Evolutionary conservation across 768 basidiomycete genomes (phyloP).

Genomic region (Tubosaeta sp.): DNA sequence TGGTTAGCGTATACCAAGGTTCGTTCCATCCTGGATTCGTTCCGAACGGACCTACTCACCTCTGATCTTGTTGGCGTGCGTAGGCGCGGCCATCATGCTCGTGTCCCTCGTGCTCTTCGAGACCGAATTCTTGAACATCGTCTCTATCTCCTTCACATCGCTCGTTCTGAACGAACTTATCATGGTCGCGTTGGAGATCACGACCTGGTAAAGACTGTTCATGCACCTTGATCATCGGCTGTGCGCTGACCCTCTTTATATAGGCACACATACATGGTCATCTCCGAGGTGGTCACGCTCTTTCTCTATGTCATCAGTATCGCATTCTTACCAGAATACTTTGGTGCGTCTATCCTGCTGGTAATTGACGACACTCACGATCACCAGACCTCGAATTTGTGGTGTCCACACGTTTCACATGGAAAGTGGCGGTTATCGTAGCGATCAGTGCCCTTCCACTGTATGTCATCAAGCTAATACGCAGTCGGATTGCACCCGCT

Average conservation of each 20-base stretch:
- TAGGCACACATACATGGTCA: slow-evolving; percentile 94
- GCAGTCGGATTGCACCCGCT: slow-evolving; percentile 84
- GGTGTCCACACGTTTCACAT: slow-evolving; percentile 78
- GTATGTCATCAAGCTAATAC: slow-evolving; percentile 85
- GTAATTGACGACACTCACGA: neutral
- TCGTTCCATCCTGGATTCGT: slow-evolving; percentile 1
- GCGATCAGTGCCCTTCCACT: slow-evolving; percentile 90
- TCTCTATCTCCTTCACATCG: slow-evolving; percentile 96
- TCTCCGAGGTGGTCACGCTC: slow-evolving; percentile 86
- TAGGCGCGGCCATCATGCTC: slow-evolving; percentile 98
- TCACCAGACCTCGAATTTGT: slow-evolving; percentile 85
- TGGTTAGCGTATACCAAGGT: slow-evolving; percentile 99
- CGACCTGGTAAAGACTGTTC: slow-evolving; percentile 68
- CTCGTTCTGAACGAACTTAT: slow-evolving; percentile 95
- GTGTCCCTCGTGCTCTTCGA: slow-evolving; percentile 95
- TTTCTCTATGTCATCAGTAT: slow-evolving; percentile 89
- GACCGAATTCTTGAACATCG: slow-evolving; percentile 95
- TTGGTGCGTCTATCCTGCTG: slow-evolving; percentile 56
- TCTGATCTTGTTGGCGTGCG: neutral
- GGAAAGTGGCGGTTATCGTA: slow-evolving; percentile 95
- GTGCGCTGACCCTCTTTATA: too few relatives aligned
- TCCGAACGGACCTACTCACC: neutral
- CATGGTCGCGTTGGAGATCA: slow-evolving; percentile 98
- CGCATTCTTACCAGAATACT: slow-evolving; percentile 92
- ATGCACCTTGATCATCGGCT: neutral